These are phyloP conservation scores for Afroboletus lepidellus DNA, from an alignment of 1,284 basidiomycete species.

Conservation along the genomic window DNA sequence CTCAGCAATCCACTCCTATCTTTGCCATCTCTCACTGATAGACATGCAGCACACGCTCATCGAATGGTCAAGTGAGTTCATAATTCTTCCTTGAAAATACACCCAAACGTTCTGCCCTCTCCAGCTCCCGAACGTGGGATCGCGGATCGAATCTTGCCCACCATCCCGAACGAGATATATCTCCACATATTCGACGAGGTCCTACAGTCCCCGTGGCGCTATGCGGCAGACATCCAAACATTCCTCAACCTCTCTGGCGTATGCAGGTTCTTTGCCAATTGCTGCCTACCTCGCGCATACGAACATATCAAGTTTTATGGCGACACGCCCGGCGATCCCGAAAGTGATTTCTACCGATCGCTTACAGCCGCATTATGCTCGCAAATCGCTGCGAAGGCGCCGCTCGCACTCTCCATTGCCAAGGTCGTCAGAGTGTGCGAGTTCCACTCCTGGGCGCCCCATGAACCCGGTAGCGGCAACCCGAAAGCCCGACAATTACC, in stretches of 20 bases:
- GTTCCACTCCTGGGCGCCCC: no score
- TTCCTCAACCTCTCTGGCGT: conserved; percentile 38
- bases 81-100: not conserved
- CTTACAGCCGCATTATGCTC: conserved; percentile 8
- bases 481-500: no score
- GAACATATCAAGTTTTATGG: conserved; percentile 31
- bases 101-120: not conserved
- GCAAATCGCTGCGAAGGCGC: conserved; percentile 12
- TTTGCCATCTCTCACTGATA: no score
- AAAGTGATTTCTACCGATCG: not conserved
- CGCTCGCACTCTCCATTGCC: conserved; percentile 21
- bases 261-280: conserved; percentile 43
- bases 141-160: conserved; percentile 2
- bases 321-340: not conserved
- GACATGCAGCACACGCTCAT: conserved; percentile 1
- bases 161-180: conserved; percentile 39
- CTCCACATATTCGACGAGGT: conserved; percentile 37
- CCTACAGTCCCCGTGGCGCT: not conserved
- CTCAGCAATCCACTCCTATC: no score
- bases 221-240: conserved; percentile 6
- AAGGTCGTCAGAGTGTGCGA: conserved; percentile 14
- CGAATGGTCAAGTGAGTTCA: conserved; percentile 11
- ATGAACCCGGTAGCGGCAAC: no score
- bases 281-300: conserved; percentile 39
- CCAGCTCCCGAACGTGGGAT: conserved; percentile 22